These are phyloP conservation scores for Triticum dicoccoides DNA, from an alignment of 176 grass and related monocot genomes.

Conservation along the genomic window DNA sequence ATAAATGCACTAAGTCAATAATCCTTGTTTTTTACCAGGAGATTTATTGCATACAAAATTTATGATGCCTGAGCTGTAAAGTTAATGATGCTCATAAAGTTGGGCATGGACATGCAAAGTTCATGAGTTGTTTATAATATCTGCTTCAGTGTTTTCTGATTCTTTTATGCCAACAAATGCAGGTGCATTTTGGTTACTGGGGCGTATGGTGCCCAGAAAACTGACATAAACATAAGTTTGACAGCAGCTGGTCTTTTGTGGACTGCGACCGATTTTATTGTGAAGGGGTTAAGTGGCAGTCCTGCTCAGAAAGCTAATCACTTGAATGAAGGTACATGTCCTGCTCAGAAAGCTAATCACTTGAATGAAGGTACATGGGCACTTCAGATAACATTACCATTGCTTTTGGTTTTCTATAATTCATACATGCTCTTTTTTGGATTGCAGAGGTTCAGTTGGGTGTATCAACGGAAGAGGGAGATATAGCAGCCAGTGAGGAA, in stretches of 20 bases:
- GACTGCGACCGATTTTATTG: slow-evolving; percentile 93
- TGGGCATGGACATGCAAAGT: slow-evolving; percentile 5
- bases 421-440: slow-evolving; percentile 31
- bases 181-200: slow-evolving; percentile 96
- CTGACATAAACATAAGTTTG: slow-evolving; percentile 98
- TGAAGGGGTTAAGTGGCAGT: slow-evolving; percentile 78
- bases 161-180: slow-evolving; percentile 44
- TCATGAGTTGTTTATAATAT: background rate
- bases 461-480: slow-evolving; percentile 8
- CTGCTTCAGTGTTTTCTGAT: slow-evolving; percentile 31
- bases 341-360: slow-evolving; percentile 46
- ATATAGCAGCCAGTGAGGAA: slow-evolving; percentile 8
- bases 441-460: slow-evolving; percentile 35
- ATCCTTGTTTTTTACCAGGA: background rate
- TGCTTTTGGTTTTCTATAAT: slow-evolving; percentile 24
- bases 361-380: slow-evolving; percentile 38
- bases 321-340: slow-evolving; percentile 40
- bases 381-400: slow-evolving; percentile 16
- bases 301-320: slow-evolving; percentile 46
- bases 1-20: slow-evolving; percentile 11
- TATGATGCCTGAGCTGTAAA: slow-evolving; percentile 1
- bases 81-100: background rate
- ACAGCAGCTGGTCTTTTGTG: slow-evolving; percentile 96
- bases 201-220: slow-evolving; percentile 87
- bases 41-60: background rate